A percentile compares a stretch with the other conserved stretches of the same genome.
Conservation (phyloP, 345 rosid species). For the Anastatica hierochuntica region DNA sequence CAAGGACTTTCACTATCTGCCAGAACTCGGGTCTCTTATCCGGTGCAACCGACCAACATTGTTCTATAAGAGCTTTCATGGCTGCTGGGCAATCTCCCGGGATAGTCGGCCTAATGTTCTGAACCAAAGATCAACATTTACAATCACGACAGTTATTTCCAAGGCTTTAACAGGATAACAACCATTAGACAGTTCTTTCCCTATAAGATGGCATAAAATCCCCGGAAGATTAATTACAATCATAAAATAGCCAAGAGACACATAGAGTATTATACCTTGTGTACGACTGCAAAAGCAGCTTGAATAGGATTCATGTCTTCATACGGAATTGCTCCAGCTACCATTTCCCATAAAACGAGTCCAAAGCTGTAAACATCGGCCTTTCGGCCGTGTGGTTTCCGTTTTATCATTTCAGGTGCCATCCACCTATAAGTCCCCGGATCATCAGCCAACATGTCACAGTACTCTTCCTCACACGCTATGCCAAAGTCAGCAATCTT, state of each 20-base stretch:
- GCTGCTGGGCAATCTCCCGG: slow-evolving; percentile 62
- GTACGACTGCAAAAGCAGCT: slow-evolving; percentile 98
- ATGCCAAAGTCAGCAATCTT: slow-evolving; percentile 98
- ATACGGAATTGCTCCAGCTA: slow-evolving; percentile 80
- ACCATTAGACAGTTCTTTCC: too few relatives aligned
- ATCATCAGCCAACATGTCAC: slow-evolving; percentile 80
- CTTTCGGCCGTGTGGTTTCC: slow-evolving; percentile 68
- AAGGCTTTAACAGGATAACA: background rate
- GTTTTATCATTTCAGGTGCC: slow-evolving; percentile 99
- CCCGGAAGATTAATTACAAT: too few relatives aligned
- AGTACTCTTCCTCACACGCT: slow-evolving; percentile 82
- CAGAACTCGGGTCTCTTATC: slow-evolving; percentile 93
- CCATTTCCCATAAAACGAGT: slow-evolving; percentile 95
- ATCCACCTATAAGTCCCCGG: slow-evolving; percentile 99
- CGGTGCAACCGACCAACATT: slow-evolving; percentile 81
- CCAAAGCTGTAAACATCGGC: slow-evolving; percentile 96
- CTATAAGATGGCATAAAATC: too few relatives aligned
- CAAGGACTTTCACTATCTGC: slow-evolving; percentile 86
- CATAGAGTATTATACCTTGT: slow-evolving; percentile 48
- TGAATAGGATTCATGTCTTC: slow-evolving; percentile 99
- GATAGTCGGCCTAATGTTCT: slow-evolving; percentile 78
- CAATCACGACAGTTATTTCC: background rate
- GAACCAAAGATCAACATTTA: slow-evolving; percentile 7
- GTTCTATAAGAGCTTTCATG: slow-evolving; percentile 83
- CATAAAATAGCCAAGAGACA: background rate